phyloP scores from a whole-genome alignment of 1,139 yeast genomes.

The Sugiyamaella pinicola region DNA sequence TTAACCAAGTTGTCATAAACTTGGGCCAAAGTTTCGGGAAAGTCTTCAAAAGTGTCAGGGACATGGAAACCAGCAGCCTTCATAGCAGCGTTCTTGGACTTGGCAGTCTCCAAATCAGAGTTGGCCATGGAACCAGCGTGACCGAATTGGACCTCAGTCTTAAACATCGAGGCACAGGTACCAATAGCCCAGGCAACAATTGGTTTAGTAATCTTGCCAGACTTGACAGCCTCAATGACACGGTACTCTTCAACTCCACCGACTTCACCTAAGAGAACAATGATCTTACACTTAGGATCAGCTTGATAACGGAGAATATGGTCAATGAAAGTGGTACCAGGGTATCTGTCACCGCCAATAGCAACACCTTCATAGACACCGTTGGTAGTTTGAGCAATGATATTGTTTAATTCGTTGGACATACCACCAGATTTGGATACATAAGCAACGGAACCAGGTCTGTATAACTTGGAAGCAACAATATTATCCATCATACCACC shows the following conservation, averaged over 20 bases:
- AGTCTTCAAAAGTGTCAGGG: slow-evolving; percentile 51
- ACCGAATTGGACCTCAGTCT: slow-evolving; percentile 53
- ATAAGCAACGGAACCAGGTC: slow-evolving; percentile 52
- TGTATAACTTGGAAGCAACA: slow-evolving; percentile 51
- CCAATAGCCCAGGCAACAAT: slow-evolving; percentile 55
- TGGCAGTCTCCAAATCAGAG: slow-evolving; percentile 50
- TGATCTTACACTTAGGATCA: slow-evolving; percentile 50
- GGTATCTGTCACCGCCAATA: slow-evolving; percentile 53
- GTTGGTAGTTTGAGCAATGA: slow-evolving; percentile 49
- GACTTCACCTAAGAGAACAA: slow-evolving; percentile 50
- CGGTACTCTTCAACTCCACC: slow-evolving; percentile 55
- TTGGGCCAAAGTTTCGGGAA: slow-evolving; percentile 46
- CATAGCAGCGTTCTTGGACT: slow-evolving; percentile 50
- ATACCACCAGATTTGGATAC: slow-evolving; percentile 54
- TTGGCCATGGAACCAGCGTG: slow-evolving; percentile 54
- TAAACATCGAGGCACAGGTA: slow-evolving; percentile 52
- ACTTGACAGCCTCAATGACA: slow-evolving; percentile 51
- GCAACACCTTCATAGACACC: slow-evolving; percentile 54
- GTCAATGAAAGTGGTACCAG: slow-evolving; percentile 53
- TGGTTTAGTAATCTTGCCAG: slow-evolving; percentile 49
- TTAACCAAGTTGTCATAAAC: slow-evolving; percentile 46
- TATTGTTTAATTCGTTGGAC: slow-evolving; percentile 53
- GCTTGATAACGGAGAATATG: slow-evolving; percentile 50
- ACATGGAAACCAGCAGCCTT: slow-evolving; percentile 50
- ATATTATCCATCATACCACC: slow-evolving; percentile 56